Conservation (phyloP, 2,329 filamentous ascomycete genomes). For the Lasiodiplodia hormozganensis region DNA sequence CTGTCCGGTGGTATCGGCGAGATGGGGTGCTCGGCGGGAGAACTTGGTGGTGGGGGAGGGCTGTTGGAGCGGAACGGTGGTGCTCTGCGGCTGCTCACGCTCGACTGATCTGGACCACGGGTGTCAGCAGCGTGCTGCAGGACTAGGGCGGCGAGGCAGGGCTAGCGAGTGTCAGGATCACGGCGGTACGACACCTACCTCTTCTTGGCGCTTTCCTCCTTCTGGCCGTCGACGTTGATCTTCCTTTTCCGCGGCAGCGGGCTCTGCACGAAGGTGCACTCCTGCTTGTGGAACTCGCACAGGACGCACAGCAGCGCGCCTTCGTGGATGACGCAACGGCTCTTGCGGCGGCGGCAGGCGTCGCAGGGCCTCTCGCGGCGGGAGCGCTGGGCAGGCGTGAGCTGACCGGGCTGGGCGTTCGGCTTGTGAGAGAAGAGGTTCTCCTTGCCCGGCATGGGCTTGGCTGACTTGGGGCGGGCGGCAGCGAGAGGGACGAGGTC, state of each 20-base stretch:
- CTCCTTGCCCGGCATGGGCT: slow-evolving; percentile 52
- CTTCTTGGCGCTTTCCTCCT: slow-evolving; percentile 70
- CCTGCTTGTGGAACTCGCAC: slow-evolving; percentile 78
- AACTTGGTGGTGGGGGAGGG: slow-evolving; percentile 31
- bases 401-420: slow-evolving; percentile 38
- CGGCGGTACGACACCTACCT: slow-evolving; percentile 61
- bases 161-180: background rate
- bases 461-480: slow-evolving; percentile 50
- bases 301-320: slow-evolving; percentile 75
- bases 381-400: slow-evolving; percentile 47
- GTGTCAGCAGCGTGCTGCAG: slow-evolving; percentile 23
- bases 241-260: slow-evolving; percentile 83
- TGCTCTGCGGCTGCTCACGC: slow-evolving; percentile 37
- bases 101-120: slow-evolving; percentile 44
- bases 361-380: slow-evolving; percentile 59
- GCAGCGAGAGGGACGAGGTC: slow-evolving; percentile 54
- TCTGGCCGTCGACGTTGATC: slow-evolving; percentile 68
- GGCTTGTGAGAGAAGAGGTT: slow-evolving; percentile 49
- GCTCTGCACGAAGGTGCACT: slow-evolving; percentile 80
- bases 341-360: slow-evolving; percentile 75
- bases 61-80: slow-evolving; percentile 36
- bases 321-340: slow-evolving; percentile 80
- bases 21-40: slow-evolving; percentile 32
- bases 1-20: slow-evolving; percentile 42
- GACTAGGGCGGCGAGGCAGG: background rate